phyloP scores from a whole-genome alignment of 805 yeast species.

The Scheffersomyces amazonensis region DNA sequence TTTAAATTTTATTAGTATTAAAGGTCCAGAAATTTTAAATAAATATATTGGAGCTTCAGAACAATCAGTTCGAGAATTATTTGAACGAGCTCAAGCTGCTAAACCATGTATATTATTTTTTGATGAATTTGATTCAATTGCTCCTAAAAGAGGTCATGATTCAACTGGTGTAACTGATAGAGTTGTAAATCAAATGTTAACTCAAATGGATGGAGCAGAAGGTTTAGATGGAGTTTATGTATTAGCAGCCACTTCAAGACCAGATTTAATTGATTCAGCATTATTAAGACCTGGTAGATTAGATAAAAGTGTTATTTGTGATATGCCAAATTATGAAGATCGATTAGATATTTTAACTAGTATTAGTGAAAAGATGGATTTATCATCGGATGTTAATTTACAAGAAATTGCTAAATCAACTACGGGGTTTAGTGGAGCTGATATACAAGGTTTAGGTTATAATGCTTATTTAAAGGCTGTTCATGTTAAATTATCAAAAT shows the following conservation, averaged over 20 bases:
- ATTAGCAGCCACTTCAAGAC: slow-evolving; percentile 93
- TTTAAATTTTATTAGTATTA: slow-evolving; percentile 84
- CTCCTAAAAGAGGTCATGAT: slow-evolving; percentile 97
- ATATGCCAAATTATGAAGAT: slow-evolving; percentile 71
- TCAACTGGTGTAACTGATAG: slow-evolving; percentile 97
- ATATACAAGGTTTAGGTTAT: slow-evolving; percentile 86
- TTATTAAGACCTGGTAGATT: slow-evolving; percentile 92
- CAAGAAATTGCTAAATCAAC: slow-evolving; percentile 54
- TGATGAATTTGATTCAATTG: slow-evolving; percentile 95
- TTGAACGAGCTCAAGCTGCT: slow-evolving; percentile 92
- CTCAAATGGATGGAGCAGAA: slow-evolving; percentile 99
- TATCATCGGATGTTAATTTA: slow-evolving; percentile 50
- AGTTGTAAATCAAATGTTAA: slow-evolving; percentile 93
- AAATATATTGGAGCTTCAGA: slow-evolving; percentile 97
- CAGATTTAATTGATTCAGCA: slow-evolving; percentile 94
- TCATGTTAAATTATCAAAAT: slow-evolving; percentile 58
- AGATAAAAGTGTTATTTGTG: slow-evolving; percentile 89
- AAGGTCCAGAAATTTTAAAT: slow-evolving; percentile 93
- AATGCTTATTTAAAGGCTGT: slow-evolving; percentile 89
- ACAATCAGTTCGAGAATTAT: slow-evolving; percentile 88
- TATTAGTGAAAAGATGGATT: slow-evolving; percentile 58
- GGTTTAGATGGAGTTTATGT: slow-evolving; percentile 96
- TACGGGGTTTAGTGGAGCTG: slow-evolving; percentile 90
- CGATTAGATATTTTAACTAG: slow-evolving; percentile 68
- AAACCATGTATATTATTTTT: slow-evolving; percentile 91